phyloP scores from a whole-genome alignment of 345 rosid species.

The Eucalyptus urophylla region DNA sequence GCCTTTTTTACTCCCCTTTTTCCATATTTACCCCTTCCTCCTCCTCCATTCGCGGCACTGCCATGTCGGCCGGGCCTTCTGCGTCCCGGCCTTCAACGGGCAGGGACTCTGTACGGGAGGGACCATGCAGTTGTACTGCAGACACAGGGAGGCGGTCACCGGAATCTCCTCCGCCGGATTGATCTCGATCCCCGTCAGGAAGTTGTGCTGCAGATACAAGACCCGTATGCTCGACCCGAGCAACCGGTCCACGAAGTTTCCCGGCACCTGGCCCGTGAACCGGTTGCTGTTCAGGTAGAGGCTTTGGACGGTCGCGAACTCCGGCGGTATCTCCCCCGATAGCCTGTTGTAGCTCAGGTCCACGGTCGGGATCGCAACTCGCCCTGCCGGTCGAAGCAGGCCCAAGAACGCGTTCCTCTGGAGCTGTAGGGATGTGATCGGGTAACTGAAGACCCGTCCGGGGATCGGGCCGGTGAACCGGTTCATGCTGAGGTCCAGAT shows the following conservation, averaged over 20 bases:
- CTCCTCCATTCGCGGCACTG: conserved; percentile 53
- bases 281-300: conserved; percentile 79
- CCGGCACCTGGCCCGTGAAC: conserved; percentile 72
- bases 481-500: conserved; percentile 73
- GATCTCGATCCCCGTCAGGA: conserved; percentile 67
- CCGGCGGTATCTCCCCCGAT: conserved; percentile 57
- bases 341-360: conserved; percentile 77
- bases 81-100: conserved; percentile 68
- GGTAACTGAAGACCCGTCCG: conserved; percentile 37
- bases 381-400: conserved; percentile 35
- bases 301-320: conserved; percentile 73
- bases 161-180: conserved; percentile 82
- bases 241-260: conserved; percentile 58
- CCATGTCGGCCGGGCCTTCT: conserved; percentile 61
- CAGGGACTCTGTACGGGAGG: conserved; percentile 74
- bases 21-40: neutral
- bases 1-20: neutral
- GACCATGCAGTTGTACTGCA: conserved; percentile 93
- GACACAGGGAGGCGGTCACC: conserved; percentile 60
- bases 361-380: conserved; percentile 49
- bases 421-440: conserved; percentile 54
- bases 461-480: conserved; percentile 71
- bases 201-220: conserved; percentile 81
- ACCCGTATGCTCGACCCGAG: conserved; percentile 46
- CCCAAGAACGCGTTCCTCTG: conserved; percentile 71